Base-by-base conservation (phyloP, 1,139 yeast genomes). In the Sugiyamaella neomexicana region DNA sequence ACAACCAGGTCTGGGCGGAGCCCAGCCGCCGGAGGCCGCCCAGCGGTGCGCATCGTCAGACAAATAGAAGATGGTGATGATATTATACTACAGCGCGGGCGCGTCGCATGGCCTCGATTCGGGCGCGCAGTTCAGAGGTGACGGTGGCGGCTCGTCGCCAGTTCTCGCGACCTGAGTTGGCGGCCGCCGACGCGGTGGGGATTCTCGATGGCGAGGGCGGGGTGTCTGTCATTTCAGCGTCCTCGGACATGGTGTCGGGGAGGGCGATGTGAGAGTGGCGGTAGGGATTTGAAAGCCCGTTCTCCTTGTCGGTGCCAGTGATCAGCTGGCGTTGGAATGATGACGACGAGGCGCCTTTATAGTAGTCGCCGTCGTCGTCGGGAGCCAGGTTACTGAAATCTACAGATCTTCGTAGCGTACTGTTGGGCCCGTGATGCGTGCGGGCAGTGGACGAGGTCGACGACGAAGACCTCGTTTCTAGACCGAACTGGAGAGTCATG, bases 111-210 rank as follows among this genome's bases (percentile, higher is more conserved):
- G 86, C 85, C 68, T 89, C 96, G 49, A 91, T 90, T 61, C 97
- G 75, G 0, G 90, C 96, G 67, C 86, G 86, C 66, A 88, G 77
- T 68, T 87, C 95, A 13, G 83, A 81, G 0, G 97, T 90, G 12
- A 89, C 95, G 62, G 88, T 96, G 0, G 95, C 93, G 0, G 97
- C 97, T 51, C 93, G 80, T 64, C 80, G 81, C 97, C 97, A 90
- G 62, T 86, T 83, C 56, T 87, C 95, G 10, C 53, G 56, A 5
- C 56, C 56, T 10, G 46, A 9, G n/a, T 29, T 36, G 17, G 41
- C 31, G 5, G 51, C n/a, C 5, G 51, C 10, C 8, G 51, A 4
- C 10, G 45, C 2, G 12, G 51, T 12, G 8, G 46, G 41, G n/a
- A 40, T 34, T 27, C 50, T 48, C n/a, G 54, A 51, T 10, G 49